Conservation (phyloP, 2,329 filamentous ascomycete species). For the Coleophoma eucalyptorum region DNA sequence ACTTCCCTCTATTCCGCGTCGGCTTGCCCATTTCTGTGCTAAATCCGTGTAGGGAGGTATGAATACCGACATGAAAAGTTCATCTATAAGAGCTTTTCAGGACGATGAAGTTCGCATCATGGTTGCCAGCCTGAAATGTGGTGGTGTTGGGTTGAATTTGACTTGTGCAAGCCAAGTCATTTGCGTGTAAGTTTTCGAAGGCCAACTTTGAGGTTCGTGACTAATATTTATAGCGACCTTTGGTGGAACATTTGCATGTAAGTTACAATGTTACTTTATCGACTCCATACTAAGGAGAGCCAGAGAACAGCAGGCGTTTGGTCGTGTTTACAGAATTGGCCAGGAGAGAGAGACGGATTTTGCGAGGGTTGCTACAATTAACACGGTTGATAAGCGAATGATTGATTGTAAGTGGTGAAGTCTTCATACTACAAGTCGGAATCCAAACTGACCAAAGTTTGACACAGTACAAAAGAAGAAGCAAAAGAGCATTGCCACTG, state of each 20-base stretch:
- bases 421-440: too few species aligned
- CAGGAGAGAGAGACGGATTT: constrained; percentile 56
- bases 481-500: not conserved
- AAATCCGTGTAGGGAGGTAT: constrained; percentile 38
- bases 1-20: too few species aligned
- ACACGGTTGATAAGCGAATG: constrained; percentile 54
- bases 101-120: constrained; percentile 38
- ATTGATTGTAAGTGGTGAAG: constrained; percentile 24
- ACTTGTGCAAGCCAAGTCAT: constrained; percentile 42
- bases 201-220: too few species aligned
- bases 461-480: not conserved
- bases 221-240: constrained; percentile 3
- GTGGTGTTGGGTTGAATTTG: constrained; percentile 49
- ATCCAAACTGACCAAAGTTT: too few species aligned
- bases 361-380: constrained; percentile 47
- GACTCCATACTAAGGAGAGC: too few species aligned
- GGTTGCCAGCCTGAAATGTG: constrained; percentile 48
- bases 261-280: too few species aligned
- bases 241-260: constrained; percentile 6
- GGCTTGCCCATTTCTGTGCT: too few species aligned
- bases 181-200: constrained; percentile 20
- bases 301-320: constrained; percentile 54
- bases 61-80: constrained; percentile 34
- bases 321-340: constrained; percentile 57
- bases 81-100: constrained; percentile 39